phyloP scores from a whole-genome alignment of 1,284 basidiomycete species.

The Volvariella volvacea region DNA sequence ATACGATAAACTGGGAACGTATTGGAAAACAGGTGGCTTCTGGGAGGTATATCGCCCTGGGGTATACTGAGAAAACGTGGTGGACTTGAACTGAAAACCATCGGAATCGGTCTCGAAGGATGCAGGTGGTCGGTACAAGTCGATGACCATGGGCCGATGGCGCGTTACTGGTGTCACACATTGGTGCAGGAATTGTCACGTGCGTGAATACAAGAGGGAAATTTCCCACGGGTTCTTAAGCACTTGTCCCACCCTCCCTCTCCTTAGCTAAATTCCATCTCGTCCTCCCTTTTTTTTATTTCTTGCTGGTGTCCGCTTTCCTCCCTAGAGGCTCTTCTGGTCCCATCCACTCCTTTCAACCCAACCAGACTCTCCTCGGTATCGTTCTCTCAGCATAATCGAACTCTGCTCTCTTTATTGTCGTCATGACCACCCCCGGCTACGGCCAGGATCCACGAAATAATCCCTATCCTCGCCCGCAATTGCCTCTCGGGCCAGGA shows the following conservation, averaged over 20 bases:
- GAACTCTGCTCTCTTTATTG: conserved; percentile 18
- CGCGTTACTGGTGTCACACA: too few species aligned
- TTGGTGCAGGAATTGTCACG: not conserved
- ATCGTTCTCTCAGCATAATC: conserved; percentile 17
- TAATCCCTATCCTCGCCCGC: conserved; percentile 18
- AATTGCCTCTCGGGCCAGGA: conserved; percentile 20
- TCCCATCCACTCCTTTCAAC: conserved; percentile 7
- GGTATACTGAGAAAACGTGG: conserved; percentile 15
- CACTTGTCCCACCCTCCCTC: not conserved
- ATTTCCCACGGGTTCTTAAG: not conserved
- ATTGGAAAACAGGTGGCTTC: not conserved
- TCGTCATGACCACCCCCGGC: conserved; percentile 16
- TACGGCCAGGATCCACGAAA: conserved; percentile 22
- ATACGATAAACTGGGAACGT: conserved; percentile 19
- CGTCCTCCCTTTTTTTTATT: not conserved
- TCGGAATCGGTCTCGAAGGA: too few species aligned
- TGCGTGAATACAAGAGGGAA: not conserved
- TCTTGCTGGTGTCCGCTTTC: conserved; percentile 1
- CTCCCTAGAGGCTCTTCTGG: conserved; percentile 1
- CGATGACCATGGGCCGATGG: not conserved
- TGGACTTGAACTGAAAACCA: conserved; percentile 12
- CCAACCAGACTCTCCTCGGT: conserved; percentile 14
- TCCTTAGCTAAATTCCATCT: not conserved
- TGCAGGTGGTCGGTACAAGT: too few species aligned
- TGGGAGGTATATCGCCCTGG: conserved; percentile 15